These are phyloP conservation scores for Arbutus unedo DNA, from an alignment of 148 eudicot species.

Conservation along the genomic window DNA sequence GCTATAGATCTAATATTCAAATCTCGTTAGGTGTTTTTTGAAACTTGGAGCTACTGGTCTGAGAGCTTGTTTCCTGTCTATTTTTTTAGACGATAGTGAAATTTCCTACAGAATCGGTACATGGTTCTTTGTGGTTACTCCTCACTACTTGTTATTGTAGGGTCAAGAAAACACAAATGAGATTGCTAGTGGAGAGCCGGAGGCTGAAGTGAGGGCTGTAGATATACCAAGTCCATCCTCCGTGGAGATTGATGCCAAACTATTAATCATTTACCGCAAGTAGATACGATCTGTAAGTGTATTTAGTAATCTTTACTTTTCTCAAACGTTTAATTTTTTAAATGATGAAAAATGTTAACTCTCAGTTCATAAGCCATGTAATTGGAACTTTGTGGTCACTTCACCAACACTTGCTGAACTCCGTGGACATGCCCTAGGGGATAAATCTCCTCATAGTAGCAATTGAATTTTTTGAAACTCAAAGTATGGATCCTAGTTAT, in stretches of 20 bases:
- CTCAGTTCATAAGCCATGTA: neutral
- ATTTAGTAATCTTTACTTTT: neutral
- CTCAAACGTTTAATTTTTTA: neutral
- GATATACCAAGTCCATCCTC: slow-evolving; percentile 26
- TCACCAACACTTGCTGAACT: neutral
- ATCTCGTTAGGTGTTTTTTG: neutral
- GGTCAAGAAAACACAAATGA: no score
- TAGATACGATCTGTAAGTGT: slow-evolving; percentile 54
- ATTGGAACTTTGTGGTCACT: no score
- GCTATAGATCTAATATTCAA: neutral
- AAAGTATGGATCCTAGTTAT: neutral
- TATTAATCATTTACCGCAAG: slow-evolving; percentile 46
- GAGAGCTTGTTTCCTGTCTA: no score
- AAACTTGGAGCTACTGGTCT: no score
- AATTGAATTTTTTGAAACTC: no score
- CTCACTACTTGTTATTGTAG: no score
- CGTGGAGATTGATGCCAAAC: slow-evolving; percentile 31
- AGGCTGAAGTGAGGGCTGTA: no score
- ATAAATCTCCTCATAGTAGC: no score
- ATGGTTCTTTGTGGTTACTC: no score
- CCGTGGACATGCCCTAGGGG: neutral
- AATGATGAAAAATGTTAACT: neutral
- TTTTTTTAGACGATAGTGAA: no score
- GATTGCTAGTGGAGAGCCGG: no score
- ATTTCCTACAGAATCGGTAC: no score